Evolutionary conservation across 495 filamentous ascomycete genomes (phyloP), one percentile per base, ranked within the genome.

Genomic region (Hyaloscypha finlandica): DNA sequence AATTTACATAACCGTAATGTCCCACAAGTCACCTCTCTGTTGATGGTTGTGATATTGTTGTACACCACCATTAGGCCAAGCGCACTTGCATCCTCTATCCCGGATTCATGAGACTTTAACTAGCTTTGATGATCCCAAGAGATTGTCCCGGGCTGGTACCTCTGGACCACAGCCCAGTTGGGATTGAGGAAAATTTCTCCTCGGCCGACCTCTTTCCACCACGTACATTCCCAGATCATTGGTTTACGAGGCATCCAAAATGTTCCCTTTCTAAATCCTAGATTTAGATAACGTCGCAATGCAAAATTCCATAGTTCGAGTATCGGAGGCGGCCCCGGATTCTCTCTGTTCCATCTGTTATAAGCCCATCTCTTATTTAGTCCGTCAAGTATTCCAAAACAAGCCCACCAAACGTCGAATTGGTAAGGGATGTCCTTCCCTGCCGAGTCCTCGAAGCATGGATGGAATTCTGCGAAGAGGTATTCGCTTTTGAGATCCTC

Each of bases 271-370:
- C 52, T 66, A 31, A 66, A 66, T 54, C 37, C 42, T 20, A 66
- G 42, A 53, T 60, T 60, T 19, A 66, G 64, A 39, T 66, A 60
- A 66, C 22, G 64, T 54, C 56, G 60, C n/a, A 66, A 56, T 33
- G 39, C 64, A 60, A 60, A 66, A 20, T 53, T 5, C 56, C 64
- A 66, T 19, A 66, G 58, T 60, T 66, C 64, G 33, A 66, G 57
- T 25, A 32, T 60, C 39, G 56, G 12, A 54, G 64, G 56, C 52
- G 64, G 64, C 25, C 56, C 37, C 37, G 42, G 64, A 37, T 66
- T 52, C 39, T 66, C 64, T 25, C 42, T 42, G 29, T 42, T n/a
- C n/a, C n/a, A n/a, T n/a, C n/a, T n/a, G 11, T 54, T 51, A n/a
- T 9, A 1, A 39, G 20, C 6, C 5, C 16, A 2, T 6, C 22